Conservation (phyloP, 768 basidiomycete species). For the Austroboletus eburneus region DNA sequence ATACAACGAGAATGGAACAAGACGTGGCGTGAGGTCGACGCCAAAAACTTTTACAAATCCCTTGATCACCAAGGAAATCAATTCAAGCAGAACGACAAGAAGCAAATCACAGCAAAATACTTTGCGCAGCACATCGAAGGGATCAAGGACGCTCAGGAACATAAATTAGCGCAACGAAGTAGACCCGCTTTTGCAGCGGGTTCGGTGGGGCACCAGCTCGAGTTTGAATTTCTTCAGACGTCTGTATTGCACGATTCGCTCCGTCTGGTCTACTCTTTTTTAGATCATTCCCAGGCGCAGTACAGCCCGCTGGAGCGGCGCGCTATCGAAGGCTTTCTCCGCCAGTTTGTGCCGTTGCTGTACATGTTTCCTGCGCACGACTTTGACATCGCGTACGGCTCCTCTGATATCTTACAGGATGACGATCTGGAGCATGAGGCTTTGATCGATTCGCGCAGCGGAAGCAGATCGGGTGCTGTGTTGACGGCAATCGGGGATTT, state of each 20-base stretch:
- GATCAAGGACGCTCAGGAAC: constrained; percentile 57
- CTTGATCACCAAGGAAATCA: constrained; percentile 93
- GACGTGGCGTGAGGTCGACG: constrained; percentile 95
- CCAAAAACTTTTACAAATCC: constrained; percentile 97
- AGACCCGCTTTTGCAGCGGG: constrained; percentile 40
- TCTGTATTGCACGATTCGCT: constrained; percentile 83
- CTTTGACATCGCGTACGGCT: constrained; percentile 59
- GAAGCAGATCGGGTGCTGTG: constrained; percentile 45
- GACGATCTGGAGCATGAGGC: constrained; percentile 29
- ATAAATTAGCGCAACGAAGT: constrained; percentile 26
- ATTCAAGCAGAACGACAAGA: constrained; percentile 97
- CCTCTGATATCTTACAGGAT: constrained; percentile 46
- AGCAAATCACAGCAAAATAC: constrained; percentile 77
- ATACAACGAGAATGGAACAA: constrained; percentile 93
- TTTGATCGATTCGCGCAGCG: constrained; percentile 22
- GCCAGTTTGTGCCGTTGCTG: constrained; percentile 77
- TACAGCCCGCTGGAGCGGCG: constrained; percentile 77
- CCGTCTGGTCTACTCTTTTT: constrained; percentile 85
- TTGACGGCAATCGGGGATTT: constrained; percentile 63
- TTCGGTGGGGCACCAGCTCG: constrained; percentile 65
- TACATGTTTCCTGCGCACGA: constrained; percentile 68
- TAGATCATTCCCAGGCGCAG: constrained; percentile 79
- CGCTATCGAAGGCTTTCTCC: constrained; percentile 79
- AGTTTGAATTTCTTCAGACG: constrained; percentile 73
- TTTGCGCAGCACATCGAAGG: constrained; percentile 79